Percentiles rank a stretch among this genome's conserved stretches.
phyloP scores from a whole-genome alignment of 495 filamentous ascomycete genomes.

The Xylaria intraflava region DNA sequence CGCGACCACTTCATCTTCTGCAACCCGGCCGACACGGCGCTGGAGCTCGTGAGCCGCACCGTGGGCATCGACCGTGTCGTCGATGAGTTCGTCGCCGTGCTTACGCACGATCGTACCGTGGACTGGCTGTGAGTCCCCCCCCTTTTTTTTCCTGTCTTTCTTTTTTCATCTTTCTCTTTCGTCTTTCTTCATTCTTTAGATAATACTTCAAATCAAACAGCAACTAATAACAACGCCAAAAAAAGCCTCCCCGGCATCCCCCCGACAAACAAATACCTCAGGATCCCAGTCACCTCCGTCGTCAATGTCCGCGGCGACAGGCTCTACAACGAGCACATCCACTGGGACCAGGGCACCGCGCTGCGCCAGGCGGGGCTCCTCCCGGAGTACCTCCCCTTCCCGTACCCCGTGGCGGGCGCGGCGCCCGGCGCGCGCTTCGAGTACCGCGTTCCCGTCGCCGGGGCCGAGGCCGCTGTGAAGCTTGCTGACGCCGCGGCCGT shows the following conservation, averaged over 20 bases:
- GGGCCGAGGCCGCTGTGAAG: conserved; percentile 58
- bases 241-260: conserved; percentile 62
- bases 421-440: conserved; percentile 44
- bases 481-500: conserved; percentile 55
- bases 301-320: conserved; percentile 67
- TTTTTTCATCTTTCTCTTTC: background rate
- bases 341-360: conserved; percentile 83
- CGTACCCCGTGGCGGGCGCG: conserved; percentile 45
- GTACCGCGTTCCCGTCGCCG: conserved; percentile 63
- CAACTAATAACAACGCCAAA: background rate
- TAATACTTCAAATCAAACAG: too few species aligned
- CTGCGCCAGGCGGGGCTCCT: conserved; percentile 71
- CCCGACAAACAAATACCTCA: conserved; percentile 59
- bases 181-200: conserved; percentile 1
- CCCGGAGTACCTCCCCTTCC: conserved; percentile 52
- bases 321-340: conserved; percentile 75
- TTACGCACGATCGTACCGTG: conserved; percentile 65
- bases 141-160: background rate
- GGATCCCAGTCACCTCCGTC: conserved; percentile 67
- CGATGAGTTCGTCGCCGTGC: conserved; percentile 53
- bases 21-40: conserved; percentile 58
- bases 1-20: conserved; percentile 63
- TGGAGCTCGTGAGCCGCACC: conserved; percentile 69
- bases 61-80: conserved; percentile 51
- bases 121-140: conserved; percentile 58